Conservation (phyloP, 352 stramenopile genomes). For the Phytophthora boehmeriae region DNA sequence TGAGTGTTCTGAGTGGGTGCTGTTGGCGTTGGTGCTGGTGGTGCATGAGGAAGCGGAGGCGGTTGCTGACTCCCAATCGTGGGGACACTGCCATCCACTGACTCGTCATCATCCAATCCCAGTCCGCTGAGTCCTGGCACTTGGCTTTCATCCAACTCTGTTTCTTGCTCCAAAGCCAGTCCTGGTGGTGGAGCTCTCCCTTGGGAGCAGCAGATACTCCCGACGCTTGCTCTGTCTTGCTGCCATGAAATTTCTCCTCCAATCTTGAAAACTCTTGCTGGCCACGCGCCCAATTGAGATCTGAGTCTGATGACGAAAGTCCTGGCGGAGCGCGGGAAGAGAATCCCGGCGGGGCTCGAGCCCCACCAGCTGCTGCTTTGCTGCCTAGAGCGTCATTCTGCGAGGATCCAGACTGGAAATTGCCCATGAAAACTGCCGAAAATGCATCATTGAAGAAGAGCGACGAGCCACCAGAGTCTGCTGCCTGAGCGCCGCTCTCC, state of each 20-base stretch:
- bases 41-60: constrained; percentile 34
- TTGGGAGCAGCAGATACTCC: not conserved
- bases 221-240: not conserved
- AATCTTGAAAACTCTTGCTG: constrained; percentile 76
- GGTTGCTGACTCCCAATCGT: constrained; percentile 16
- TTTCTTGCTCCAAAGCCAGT: constrained; percentile 43
- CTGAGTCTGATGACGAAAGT: constrained; percentile 57
- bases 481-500: constrained; percentile 37
- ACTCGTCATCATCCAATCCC: constrained; percentile 78
- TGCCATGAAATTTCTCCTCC: constrained; percentile 51
- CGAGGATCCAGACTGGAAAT: constrained; percentile 51
- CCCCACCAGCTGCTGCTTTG: not conserved
- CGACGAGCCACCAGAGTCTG: constrained; percentile 43
- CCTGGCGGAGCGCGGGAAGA: constrained; percentile 52
- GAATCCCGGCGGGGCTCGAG: constrained; percentile 56
- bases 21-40: constrained; percentile 26
- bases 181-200: constrained; percentile 18
- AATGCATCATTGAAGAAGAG: constrained; percentile 89
- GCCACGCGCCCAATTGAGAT: constrained; percentile 82
- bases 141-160: constrained; percentile 70
- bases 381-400: not conserved
- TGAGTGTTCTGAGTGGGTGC: constrained; percentile 22
- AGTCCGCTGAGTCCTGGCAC: constrained; percentile 66
- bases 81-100: constrained; percentile 7
- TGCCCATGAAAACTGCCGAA: constrained; percentile 84